These are phyloP conservation scores for Trichothecium roseum DNA, from an alignment of 2,329 filamentous ascomycete genomes.

Conservation along the genomic window DNA sequence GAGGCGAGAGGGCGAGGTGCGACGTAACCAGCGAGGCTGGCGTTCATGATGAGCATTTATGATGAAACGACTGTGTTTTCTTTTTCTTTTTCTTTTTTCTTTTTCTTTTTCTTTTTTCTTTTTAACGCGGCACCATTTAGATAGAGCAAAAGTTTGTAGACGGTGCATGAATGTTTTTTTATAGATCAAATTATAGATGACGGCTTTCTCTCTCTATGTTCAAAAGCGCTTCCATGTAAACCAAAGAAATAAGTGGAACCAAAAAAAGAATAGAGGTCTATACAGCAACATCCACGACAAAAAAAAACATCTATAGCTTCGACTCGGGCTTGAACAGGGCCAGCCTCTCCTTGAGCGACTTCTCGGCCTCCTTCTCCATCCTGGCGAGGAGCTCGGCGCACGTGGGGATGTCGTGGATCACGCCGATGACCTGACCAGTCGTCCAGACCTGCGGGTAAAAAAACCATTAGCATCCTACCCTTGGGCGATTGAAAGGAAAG, in stretches of 20 bases:
- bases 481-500: constrained; percentile 9
- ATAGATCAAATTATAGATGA: too few species aligned
- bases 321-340: constrained; percentile 43
- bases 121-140: too few species aligned
- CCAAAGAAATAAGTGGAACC: neutral
- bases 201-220: too few species aligned
- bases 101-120: too few species aligned
- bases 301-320: constrained; percentile 49
- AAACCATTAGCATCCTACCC: too few species aligned
- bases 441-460: constrained; percentile 68
- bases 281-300: neutral
- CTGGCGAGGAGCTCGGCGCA: constrained; percentile 58
- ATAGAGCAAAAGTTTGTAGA: too few species aligned
- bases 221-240: neutral
- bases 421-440: constrained; percentile 84
- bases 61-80: too few species aligned
- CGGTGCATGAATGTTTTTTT: too few species aligned
- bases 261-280: neutral
- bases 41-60: too few species aligned
- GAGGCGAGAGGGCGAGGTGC: too few species aligned
- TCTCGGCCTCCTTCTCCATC: constrained; percentile 68
- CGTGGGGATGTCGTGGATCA: constrained; percentile 76
- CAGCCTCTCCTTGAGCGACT: constrained; percentile 50
- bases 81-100: too few species aligned
- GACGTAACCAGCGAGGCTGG: too few species aligned